Base-by-base conservation (phyloP, 768 basidiomycete species). In the Galerina marginata region DNA sequence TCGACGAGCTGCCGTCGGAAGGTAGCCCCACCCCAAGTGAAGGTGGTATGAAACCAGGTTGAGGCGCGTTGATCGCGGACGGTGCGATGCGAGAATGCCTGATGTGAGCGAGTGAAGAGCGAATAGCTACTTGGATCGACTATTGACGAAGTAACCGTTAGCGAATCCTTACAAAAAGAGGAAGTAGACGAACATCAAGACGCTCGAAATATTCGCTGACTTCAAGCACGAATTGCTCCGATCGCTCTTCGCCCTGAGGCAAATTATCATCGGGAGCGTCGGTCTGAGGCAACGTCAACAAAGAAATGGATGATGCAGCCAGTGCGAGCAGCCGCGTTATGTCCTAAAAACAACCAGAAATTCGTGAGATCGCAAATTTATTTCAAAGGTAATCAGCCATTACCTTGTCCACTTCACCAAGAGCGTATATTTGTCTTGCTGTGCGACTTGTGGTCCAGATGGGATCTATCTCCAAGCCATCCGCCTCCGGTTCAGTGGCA, bases 141-240 rank as follows among this genome's bases (percentile, higher is more conserved):
- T 92, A 37, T 25, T 44, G 16, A 46, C 47, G 12, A 38, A 48
- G 33, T 43, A 10, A 42, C 9, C 4, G 9, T 48, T 14, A 40
- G 23, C 36, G 29, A 10, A 33, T 40, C 6, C 3, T 46, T n/a
- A 7, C 25, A 58, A n/a, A 57, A 37, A 53, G 58, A 58, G 25
- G 54, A 33, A 16, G 44, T n/a, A 58, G 6, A 74, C 79, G 62
- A 67, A 93, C 92, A 71, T 94, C 88, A 9, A 93, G 79, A 26
- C 89, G 86, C 66, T 92, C 88, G 68, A 93, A 94, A 73, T 93
- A 93, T 69, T 92, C 90, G 78, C 88, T 89, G 53, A 90, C 90
- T 77, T 93, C 90, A 43, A 89, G 80, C 42, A 93, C 92, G 65
- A 94, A 93, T 67, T 92, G 89, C 69, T 93, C 91, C 12, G 90